phyloP scores from a whole-genome alignment of 169 alveolate genomes.

The Plasmodium ovale region DNA sequence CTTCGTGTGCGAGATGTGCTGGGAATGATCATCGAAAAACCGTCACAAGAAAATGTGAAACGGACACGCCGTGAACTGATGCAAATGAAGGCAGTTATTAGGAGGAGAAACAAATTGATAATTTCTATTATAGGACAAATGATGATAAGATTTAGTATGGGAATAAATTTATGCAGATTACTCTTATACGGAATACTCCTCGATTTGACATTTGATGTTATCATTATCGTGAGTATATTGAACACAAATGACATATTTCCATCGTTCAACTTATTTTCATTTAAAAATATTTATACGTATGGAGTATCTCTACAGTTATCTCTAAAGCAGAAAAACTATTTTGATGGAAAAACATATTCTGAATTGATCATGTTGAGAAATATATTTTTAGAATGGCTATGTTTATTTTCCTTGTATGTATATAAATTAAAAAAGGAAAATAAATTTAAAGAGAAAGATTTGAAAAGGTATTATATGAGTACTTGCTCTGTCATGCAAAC shows the following conservation, averaged over 20 bases:
- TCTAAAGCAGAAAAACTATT: constrained; percentile 28
- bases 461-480: constrained; percentile 11
- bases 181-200: constrained; percentile 21
- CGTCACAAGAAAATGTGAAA: constrained; percentile 17
- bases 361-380: constrained; percentile 39
- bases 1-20: constrained; percentile 21
- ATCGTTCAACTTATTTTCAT: constrained; percentile 15
- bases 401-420: constrained; percentile 17
- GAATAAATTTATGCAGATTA: constrained; percentile 19
- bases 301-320: constrained; percentile 24
- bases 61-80: constrained; percentile 22
- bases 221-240: constrained; percentile 17
- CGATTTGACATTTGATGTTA: constrained; percentile 29
- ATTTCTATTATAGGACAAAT: constrained; percentile 51
- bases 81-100: constrained; percentile 22
- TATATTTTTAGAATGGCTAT: constrained; percentile 50
- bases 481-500: constrained; percentile 42
- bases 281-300: constrained; percentile 24
- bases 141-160: constrained; percentile 37
- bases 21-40: constrained; percentile 48
- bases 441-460: not conserved
- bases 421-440: constrained; percentile 18
- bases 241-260: constrained; percentile 62
- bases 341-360: constrained; percentile 40
- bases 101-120: constrained; percentile 14